These are phyloP conservation scores for Rhynchospora breviuscula DNA, from an alignment of 176 grass and related monocot species.

Conservation along the genomic window DNA sequence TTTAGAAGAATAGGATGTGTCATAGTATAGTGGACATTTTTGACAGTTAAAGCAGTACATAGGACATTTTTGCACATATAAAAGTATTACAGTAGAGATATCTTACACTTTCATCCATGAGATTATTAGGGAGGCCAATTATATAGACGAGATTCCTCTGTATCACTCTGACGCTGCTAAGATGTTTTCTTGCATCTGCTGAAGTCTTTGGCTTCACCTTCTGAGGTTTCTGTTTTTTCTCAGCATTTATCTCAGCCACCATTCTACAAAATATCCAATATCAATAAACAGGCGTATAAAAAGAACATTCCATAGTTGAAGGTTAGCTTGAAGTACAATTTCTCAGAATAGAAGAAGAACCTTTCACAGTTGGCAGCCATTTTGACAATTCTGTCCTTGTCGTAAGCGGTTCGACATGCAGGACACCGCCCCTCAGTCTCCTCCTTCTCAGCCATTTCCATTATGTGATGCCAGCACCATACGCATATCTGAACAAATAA, in stretches of 20 bases:
- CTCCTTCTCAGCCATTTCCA: conserved; percentile 95
- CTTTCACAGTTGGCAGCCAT: conserved; percentile 81
- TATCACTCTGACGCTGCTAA: conserved; percentile 82
- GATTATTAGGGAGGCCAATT: conserved; percentile 80
- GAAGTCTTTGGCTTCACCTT: conserved; percentile 61
- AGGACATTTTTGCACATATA: not conserved
- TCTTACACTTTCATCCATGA: conserved; percentile 79
- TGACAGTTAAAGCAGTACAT: not conserved
- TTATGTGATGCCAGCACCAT: conserved; percentile 99
- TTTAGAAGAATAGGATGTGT: not conserved
- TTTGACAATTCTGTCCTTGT: conserved; percentile 92
- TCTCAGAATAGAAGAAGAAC: conserved; percentile 25
- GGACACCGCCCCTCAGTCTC: conserved; percentile 87
- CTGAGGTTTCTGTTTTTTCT: conserved; percentile 86
- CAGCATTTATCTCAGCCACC: conserved; percentile 56
- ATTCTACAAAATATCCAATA: conserved; percentile 31
- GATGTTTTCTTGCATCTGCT: conserved; percentile 83
- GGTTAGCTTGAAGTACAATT: not conserved
- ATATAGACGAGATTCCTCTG: conserved; percentile 97
- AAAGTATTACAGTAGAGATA: not conserved
- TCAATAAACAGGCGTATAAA: not conserved
- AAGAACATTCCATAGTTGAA: not conserved
- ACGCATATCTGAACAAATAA: conserved; percentile 65
- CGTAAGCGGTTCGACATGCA: conserved; percentile 71
- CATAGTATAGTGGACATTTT: not conserved